Base-by-base conservation (phyloP, 1,284 basidiomycete species). In the Chondrostereum purpureum region DNA sequence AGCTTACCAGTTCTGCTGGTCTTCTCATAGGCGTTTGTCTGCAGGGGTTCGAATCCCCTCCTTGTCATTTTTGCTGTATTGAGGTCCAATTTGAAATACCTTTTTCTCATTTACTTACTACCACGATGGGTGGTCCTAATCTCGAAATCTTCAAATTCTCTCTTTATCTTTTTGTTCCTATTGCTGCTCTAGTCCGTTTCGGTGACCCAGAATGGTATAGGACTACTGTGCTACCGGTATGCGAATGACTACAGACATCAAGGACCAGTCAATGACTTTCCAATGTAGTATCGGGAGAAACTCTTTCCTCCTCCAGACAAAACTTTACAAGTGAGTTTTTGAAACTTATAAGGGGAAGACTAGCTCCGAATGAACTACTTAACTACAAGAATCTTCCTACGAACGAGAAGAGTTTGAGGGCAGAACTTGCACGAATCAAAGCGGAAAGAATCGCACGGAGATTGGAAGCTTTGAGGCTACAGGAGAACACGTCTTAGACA, bases 131-230 rank as follows among this genome's bases (percentile, higher is more conserved):
- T n/a, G 85, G 87, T 23, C 79, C 87, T 34, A 88, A 88, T 61
- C 79, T 93, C 46, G 90, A 93, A 64, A 77, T 92, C 14, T 88
- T 92, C 78, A 91, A 90, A 66, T 92, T 92, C 55, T 81, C 80
- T 2, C 69, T 92, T 23, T 95, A 96, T 66, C 79, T 95, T 48
- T 91, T 92, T 61, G 83, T 94, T 52, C 92, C 92, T 0, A 77
- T 94, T 43, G 72, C 78, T 36, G 80, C 89, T 20, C 81, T 95
- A 66, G 67, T 92, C 43, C 87, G 93, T 62, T 94, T 89, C 58
- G 91, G 92, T 44, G 88, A 92, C 62, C 88, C 90, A 3, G 78
- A 87, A 31, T 96, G 91, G 91, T 95, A 93, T 59, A 71, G 76
- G 39, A 69, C 73, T 37, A 73, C 90, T 54, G 91, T 94, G 33